phyloP scores from a whole-genome alignment of 2,329 filamentous ascomycete genomes.

The Ophiognomonia clavigignenti-juglandacearum region DNA sequence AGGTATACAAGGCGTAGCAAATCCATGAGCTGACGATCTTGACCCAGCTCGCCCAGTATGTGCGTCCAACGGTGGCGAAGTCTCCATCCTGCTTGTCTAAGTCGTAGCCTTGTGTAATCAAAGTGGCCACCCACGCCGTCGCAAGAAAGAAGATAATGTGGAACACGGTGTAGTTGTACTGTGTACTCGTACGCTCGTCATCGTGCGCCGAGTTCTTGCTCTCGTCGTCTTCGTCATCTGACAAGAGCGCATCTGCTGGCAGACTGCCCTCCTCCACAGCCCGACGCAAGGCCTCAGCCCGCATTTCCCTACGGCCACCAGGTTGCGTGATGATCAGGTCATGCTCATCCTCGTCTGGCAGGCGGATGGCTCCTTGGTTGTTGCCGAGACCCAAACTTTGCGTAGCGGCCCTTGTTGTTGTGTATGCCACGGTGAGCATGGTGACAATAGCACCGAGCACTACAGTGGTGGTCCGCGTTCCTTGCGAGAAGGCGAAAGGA shows the following conservation, averaged over 20 bases:
- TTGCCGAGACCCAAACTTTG: constrained; percentile 74
- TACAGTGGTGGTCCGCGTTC: constrained; percentile 83
- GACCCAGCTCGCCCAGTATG: constrained; percentile 97
- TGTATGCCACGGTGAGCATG: constrained; percentile 95
- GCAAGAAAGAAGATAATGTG: constrained; percentile 97
- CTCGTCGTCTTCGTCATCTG: constrained; percentile 60
- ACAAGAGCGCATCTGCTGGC: constrained; percentile 83
- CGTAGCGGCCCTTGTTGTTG: constrained; percentile 91
- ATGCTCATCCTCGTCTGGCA: constrained; percentile 73
- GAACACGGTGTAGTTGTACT: constrained; percentile 96
- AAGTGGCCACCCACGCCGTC: constrained; percentile 90
- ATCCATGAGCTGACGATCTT: constrained; percentile 98
- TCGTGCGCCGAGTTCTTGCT: constrained; percentile 65
- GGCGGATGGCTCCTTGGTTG: constrained; percentile 52
- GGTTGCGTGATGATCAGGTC: constrained; percentile 86
- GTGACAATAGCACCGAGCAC: constrained; percentile 92
- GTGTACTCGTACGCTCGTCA: constrained; percentile 82
- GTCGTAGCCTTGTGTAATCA: constrained; percentile 72
- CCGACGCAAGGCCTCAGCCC: constrained; percentile 81
- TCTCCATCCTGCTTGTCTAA: constrained; percentile 60
- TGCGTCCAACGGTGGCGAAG: constrained; percentile 89
- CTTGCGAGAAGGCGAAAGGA: constrained; percentile 78
- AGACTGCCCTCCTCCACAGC: constrained; percentile 91
- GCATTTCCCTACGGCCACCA: constrained; percentile 77
- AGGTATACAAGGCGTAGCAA: constrained; percentile 89